Base-by-base conservation (phyloP, 768 basidiomycete genomes). In the Naematelia encephala region DNA sequence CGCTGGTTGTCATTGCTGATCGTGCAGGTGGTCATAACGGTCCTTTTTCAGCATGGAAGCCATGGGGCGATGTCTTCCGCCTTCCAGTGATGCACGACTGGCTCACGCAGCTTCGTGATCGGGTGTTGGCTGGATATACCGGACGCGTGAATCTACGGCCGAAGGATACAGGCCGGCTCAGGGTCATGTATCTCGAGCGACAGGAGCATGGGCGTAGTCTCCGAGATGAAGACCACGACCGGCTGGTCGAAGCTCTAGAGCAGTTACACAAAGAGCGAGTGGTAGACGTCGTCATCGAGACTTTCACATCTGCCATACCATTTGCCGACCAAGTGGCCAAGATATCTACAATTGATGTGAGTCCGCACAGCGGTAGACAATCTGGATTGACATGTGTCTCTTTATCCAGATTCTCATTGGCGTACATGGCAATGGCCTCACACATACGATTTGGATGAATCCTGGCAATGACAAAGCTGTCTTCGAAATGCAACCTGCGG, bases 331-430 rank as follows among this genome's bases (percentile, higher is more conserved):
- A 63, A 44, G 59, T 67, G 26, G 60, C 63, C 21, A 54, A 55
- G 53, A 58, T 61, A 21, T 61, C 62, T 4, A 61, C 57, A 5
- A 56, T 61, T n/a, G 67, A 69, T 58, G 60, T 68, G 61, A 58
- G 66, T 61, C 42, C 25, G 25, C 25, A 1, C 25, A 29, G 23
- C 11, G 14, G 11, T 39, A 47, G 8, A 16, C 50, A 14, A 51
- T 21, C 12, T 48, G 13, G 47, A 4, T 25, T 48, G 12, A 48
- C 47, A 2, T 43, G 42, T n/a, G n/a, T n/a, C n/a, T n/a, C n/a
- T n/a, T n/a, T n/a, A n/a, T n/a, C n/a, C 34, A 70, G 62, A 59
- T 72, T 42, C 64, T 72, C n/a, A 55, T 72, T 49, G 67, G 67
- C 2, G 64, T 72, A 5, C 70, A 72, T 46, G 70, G 70, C 3